Base-by-base conservation (phyloP, 139 green algal species). In the Trebouxia sp. region DNA sequence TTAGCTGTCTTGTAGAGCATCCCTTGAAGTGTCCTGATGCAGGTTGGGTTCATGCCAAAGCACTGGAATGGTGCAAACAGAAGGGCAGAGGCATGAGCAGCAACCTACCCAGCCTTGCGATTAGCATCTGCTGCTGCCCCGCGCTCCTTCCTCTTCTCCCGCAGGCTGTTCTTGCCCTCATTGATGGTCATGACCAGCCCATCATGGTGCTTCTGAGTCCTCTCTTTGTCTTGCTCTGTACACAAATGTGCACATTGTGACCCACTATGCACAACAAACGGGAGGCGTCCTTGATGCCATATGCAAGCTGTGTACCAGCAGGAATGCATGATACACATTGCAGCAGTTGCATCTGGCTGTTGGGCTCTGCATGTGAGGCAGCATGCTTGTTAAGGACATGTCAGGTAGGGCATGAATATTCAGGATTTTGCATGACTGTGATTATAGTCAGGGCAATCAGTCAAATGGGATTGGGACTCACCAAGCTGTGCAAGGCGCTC, bases 401-500 rank as follows among this genome's bases (percentile, higher is more conserved):
- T 75, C 45, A 70, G 47, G 58, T n/a, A n/a, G n/a, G n/a, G n/a
- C n/a, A n/a, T n/a, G n/a, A n/a, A n/a, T n/a, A n/a, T n/a, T n/a
- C n/a, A n/a, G n/a, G n/a, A n/a, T n/a, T n/a, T n/a, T n/a, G n/a
- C n/a, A n/a, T n/a, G n/a, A n/a, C n/a, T n/a, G n/a, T n/a, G n/a
- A n/a, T n/a, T n/a, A n/a, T n/a, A n/a, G n/a, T n/a, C n/a, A n/a
- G n/a, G n/a, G n/a, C n/a, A n/a, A n/a, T n/a, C n/a, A n/a, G n/a
- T n/a, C n/a, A n/a, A n/a, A n/a, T n/a, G n/a, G n/a, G n/a, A n/a
- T n/a, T n/a, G n/a, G 38, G 65, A 45, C 62, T 24, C 41, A 82
- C 70, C 70, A 45, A 89, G 66, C 32, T 85, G 79, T 22, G 81
- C 42, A 5, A 91, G 75, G 32, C 85, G 89, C 15, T 14, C 72